These are phyloP conservation scores for Conticribra weissflogii DNA, from an alignment of 108 stramenopile species.

Conservation along the genomic window DNA sequence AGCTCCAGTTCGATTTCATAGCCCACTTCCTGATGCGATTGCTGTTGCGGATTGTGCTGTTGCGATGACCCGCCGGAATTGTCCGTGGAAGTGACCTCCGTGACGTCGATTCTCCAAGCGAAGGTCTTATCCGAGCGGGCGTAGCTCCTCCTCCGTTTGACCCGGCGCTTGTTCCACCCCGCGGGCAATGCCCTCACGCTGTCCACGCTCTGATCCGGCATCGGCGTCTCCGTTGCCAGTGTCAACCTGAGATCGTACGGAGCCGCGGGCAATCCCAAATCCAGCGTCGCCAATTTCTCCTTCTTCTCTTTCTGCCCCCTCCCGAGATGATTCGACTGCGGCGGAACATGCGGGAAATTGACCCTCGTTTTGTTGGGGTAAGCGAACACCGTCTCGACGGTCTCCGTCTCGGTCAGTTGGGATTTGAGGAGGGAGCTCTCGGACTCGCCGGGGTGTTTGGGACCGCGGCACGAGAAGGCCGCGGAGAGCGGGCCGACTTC, in stretches of 20 bases:
- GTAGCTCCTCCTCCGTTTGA: constrained; percentile 86
- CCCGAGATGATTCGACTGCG: constrained; percentile 11
- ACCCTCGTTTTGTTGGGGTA: constrained; percentile 67
- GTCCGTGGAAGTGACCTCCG: constrained; percentile 74
- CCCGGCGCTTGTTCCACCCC: constrained; percentile 67
- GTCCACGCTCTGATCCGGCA: constrained; percentile 47
- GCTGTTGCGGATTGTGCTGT: background rate
- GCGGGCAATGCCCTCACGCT: constrained; percentile 10
- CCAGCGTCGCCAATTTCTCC: constrained; percentile 66
- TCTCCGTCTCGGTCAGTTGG: constrained; percentile 64
- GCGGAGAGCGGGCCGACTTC: constrained; percentile 62
- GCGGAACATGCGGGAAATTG: constrained; percentile 58
- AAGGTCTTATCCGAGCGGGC: constrained; percentile 68
- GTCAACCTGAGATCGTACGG: constrained; percentile 77
- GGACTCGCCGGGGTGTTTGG: constrained; percentile 29
- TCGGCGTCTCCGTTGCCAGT: constrained; percentile 68
- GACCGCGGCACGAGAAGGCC: constrained; percentile 57
- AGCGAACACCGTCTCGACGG: constrained; percentile 77
- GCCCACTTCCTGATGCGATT: constrained; percentile 43
- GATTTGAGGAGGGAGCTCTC: constrained; percentile 54
- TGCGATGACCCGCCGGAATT: constrained; percentile 10
- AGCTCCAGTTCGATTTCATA: constrained; percentile 91
- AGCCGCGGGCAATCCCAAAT: constrained; percentile 76
- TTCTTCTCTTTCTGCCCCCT: constrained; percentile 80
- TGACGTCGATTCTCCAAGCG: constrained; percentile 90